A percentile compares a stretch with the other conserved stretches of the same genome.
Evolutionary conservation across 371 early-diverging fungal genomes (phyloP).

Genomic region (Rhizopus delemar): DNA sequence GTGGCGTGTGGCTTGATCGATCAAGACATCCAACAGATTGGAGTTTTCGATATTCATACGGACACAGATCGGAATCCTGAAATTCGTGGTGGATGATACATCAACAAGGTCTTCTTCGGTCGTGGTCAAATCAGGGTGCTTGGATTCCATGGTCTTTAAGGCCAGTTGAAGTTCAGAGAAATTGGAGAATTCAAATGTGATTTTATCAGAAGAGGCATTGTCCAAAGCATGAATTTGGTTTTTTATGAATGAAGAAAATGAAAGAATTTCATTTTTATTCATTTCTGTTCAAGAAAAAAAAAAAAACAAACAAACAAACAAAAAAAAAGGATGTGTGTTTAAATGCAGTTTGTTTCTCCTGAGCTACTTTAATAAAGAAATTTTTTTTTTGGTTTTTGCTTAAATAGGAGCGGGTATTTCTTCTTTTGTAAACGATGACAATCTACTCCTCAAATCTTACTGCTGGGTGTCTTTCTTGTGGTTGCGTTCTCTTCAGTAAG

Average conservation of each 20-base stretch:
- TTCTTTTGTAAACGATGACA: no score
- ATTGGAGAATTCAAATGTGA: background rate
- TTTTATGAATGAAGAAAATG: background rate
- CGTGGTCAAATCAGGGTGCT: background rate
- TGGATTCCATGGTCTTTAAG: background rate
- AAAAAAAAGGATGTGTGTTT: no score
- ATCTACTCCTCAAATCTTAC: no score
- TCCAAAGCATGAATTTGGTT: background rate
- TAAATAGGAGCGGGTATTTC: no score
- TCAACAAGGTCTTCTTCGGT: constrained; percentile 19
- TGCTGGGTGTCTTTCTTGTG: background rate
- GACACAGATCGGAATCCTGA: constrained; percentile 17
- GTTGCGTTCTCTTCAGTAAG: constrained; percentile 29
- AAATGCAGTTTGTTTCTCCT: no score
- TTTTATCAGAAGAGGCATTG: background rate
- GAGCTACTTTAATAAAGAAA: no score
- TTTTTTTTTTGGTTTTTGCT: no score
- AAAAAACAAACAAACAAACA: background rate
- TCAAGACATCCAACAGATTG: constrained; percentile 24
- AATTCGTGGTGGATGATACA: background rate
- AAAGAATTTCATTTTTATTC: no score
- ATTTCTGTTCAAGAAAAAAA: background rate
- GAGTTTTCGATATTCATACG: constrained; percentile 18
- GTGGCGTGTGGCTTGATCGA: constrained; percentile 21
- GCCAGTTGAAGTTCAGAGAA: background rate